A percentile compares a stretch with the other conserved stretches of the same genome.
These are phyloP conservation scores for Coprinopsis cinerea DNA, from an alignment of 768 basidiomycete genomes.

Conservation along the genomic window DNA sequence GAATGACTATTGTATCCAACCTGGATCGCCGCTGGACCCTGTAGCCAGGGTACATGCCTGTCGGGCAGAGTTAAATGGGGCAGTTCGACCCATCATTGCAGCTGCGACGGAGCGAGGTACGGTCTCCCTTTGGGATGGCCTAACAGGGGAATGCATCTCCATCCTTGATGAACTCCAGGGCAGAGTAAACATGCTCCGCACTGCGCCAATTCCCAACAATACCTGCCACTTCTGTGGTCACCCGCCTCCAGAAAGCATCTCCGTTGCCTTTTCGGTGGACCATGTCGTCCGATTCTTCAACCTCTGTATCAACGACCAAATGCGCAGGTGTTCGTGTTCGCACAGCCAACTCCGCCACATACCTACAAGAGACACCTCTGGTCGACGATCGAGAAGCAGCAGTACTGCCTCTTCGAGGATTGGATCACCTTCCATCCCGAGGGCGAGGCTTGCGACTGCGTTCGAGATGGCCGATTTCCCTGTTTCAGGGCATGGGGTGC, in stretches of 20 bases:
- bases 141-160: constrained; percentile 57
- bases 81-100: constrained; percentile 47
- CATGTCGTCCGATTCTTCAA: constrained; percentile 62
- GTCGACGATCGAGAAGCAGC: constrained; percentile 56
- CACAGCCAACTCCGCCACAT: constrained; percentile 39
- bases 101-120: constrained; percentile 60
- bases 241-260: constrained; percentile 57
- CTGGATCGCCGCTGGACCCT: constrained; percentile 52
- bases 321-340: constrained; percentile 64
- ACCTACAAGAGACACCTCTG: constrained; percentile 40
- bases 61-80: constrained; percentile 44
- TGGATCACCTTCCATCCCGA: constrained; percentile 43
- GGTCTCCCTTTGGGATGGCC: constrained; percentile 72
- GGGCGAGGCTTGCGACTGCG: constrained; percentile 43
- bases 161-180: constrained; percentile 58
- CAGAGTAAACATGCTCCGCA: constrained; percentile 50
- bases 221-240: constrained; percentile 71
- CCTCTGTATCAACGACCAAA: constrained; percentile 48
- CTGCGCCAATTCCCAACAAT: constrained; percentile 48
- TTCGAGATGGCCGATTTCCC: constrained; percentile 60
- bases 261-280: constrained; percentile 61
- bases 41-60: constrained; percentile 52
- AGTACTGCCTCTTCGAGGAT: constrained; percentile 42
- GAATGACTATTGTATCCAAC: constrained; percentile 44
- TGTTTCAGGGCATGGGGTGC: constrained; percentile 73